Base-by-base conservation (phyloP, 75 land plant species). In the Picea sitchensis region DNA sequence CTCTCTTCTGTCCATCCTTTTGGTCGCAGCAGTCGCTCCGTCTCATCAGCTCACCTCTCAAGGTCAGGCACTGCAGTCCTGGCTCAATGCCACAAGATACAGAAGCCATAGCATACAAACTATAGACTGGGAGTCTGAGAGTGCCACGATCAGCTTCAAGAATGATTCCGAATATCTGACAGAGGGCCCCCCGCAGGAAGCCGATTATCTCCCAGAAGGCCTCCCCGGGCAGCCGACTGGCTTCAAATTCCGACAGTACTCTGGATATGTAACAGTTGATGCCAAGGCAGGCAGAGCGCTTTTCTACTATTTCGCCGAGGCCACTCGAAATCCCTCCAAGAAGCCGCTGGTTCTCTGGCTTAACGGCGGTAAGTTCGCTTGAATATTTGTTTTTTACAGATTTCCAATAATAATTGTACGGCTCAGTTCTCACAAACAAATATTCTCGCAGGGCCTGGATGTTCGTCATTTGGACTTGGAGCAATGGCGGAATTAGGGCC, bases 401-500 rank as follows among this genome's bases (percentile, higher is more conserved):
- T 38, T 38, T 41, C 44, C 0, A 5, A 41, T 41, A 41, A 41
- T 41, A 41, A 41, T 4, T 0, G 5, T 41, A 41, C 4, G 4
- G 0, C 4, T 5, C 5, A 4, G 4, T 4, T 41, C 44, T 41
- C 5, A 41, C 44, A 41, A 41, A 41, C 44, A 5, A 4, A 41
- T 41, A 4, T 4, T 41, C 5, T 41, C 4, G 44, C 82, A 93
- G 96, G 98, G 0, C 96, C 98, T 21, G 94, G 98, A 0, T 96
- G 98, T 75, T 96, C 98, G 4, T 96, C 98, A n/a, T 32, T 96
- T 64, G 98, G 89, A 17, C 87, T 86, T 79, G 98, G 98, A 58
- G 94, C 88, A 11, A 81, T 88, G 65, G 89, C 86, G 65, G 96
- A 96, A 80, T 74, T 92, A 12, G 98, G 98, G 3, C 92, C 96